These are phyloP conservation scores for Podaxis sp. DNA, from an alignment of 768 basidiomycete genomes.

Conservation along the genomic window DNA sequence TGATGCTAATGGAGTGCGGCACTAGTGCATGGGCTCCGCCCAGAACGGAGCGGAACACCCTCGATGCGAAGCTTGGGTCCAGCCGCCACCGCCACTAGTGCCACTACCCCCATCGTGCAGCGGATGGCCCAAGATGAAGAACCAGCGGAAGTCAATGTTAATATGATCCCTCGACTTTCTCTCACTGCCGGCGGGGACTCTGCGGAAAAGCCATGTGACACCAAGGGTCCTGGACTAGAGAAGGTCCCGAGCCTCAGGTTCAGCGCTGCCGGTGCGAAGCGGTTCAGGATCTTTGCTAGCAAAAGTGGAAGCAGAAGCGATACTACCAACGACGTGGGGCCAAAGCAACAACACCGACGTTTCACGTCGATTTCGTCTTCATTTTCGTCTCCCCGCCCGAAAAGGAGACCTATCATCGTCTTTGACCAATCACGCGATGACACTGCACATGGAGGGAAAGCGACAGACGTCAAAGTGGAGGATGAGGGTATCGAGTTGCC, in stretches of 20 bases:
- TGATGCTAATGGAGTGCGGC: not conserved
- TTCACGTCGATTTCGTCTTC: slow-evolving; percentile 10
- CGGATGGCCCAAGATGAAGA: not conserved
- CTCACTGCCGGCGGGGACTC: not conserved
- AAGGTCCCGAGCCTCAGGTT: not conserved
- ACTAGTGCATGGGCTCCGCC: not conserved
- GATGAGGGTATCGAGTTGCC: slow-evolving; percentile 12
- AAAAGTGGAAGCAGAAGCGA: too few species aligned
- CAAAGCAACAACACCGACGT: not conserved
- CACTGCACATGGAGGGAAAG: too few species aligned
- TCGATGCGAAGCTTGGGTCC: not conserved
- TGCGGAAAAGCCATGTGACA: not conserved
- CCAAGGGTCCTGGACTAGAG: not conserved
- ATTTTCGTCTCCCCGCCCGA: slow-evolving; percentile 9
- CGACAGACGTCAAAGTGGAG: not conserved
- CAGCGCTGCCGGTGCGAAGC: not conserved
- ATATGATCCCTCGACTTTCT: slow-evolving; percentile 9
- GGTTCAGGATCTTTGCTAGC: not conserved
- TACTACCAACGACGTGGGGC: not conserved
- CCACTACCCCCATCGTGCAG: not conserved
- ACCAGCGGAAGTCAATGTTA: not conserved
- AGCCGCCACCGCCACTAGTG: not conserved
- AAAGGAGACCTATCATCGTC: not conserved
- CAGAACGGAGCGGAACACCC: not conserved
- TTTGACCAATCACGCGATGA: not conserved